These are phyloP conservation scores for Diaporthe nobilis DNA, from an alignment of 2,329 filamentous ascomycete species.

Conservation along the genomic window DNA sequence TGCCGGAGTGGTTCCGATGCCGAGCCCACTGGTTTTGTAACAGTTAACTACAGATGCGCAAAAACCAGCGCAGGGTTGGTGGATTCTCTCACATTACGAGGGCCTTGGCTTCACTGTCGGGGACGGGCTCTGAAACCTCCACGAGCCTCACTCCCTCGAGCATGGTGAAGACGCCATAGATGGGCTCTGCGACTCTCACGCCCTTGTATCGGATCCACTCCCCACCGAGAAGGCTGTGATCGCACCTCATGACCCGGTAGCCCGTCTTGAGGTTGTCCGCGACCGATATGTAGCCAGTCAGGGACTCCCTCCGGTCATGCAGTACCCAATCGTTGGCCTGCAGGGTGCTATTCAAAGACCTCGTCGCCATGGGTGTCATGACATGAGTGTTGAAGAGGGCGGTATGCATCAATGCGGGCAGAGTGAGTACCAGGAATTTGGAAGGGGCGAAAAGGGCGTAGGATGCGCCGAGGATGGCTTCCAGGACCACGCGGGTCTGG, in stretches of 20 bases:
- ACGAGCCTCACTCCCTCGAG: conserved; percentile 91
- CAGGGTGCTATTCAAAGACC: conserved; percentile 76
- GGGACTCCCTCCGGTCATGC: conserved; percentile 85
- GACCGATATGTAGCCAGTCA: conserved; percentile 94
- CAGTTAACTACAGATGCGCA: conserved; percentile 11
- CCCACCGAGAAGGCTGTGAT: conserved; percentile 93
- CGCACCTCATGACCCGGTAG: conserved; percentile 89
- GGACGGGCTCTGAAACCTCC: conserved; percentile 66
- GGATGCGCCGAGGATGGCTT: conserved; percentile 74
- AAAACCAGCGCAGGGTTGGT: neutral
- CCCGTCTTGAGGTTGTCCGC: conserved; percentile 79
- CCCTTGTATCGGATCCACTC: conserved; percentile 80
- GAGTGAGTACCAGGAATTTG: conserved; percentile 73
- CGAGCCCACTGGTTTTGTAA: conserved; percentile 76
- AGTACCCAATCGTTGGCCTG: conserved; percentile 78
- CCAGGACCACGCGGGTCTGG: conserved; percentile 79
- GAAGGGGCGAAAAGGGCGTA: conserved; percentile 80
- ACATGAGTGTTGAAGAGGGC: conserved; percentile 82
- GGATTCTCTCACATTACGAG: conserved; percentile 80
- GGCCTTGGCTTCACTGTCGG: conserved; percentile 80
- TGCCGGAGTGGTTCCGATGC: conserved; percentile 91
- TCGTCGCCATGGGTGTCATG: conserved; percentile 71
- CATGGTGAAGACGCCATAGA: conserved; percentile 97
- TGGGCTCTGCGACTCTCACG: conserved; percentile 79
- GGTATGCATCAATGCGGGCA: conserved; percentile 82